These are phyloP conservation scores for Laburnicola sp. DNA, from an alignment of 2,329 filamentous ascomycete genomes.

Conservation along the genomic window DNA sequence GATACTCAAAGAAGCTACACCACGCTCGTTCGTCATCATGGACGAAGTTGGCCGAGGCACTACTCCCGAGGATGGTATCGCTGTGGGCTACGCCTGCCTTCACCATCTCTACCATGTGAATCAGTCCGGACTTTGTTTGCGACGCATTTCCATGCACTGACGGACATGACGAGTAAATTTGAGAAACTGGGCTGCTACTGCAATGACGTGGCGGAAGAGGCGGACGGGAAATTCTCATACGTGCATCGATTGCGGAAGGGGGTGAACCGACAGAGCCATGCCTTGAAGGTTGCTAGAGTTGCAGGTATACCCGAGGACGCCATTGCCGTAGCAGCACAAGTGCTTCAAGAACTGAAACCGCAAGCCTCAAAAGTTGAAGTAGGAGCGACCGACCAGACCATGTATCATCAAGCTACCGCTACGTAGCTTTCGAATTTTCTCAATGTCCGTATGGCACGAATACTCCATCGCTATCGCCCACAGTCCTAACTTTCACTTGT, in stretches of 20 bases:
- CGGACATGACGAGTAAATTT: slow-evolving; percentile 70
- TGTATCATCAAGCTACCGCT: not conserved
- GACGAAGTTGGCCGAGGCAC: slow-evolving; percentile 96
- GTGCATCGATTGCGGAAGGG: slow-evolving; percentile 80
- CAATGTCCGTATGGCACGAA: not conserved
- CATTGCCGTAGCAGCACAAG: slow-evolving; percentile 66
- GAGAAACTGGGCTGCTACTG: slow-evolving; percentile 74
- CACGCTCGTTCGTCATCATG: slow-evolving; percentile 89
- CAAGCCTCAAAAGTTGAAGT: not conserved
- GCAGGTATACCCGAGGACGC: slow-evolving; percentile 76
- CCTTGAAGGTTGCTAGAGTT: slow-evolving; percentile 87
- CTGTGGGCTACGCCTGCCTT: slow-evolving; percentile 85
- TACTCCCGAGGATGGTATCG: slow-evolving; percentile 86
- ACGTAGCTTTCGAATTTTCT: not conserved
- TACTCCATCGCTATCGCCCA: not conserved
- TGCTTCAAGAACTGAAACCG: slow-evolving; percentile 51
- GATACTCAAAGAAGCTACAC: slow-evolving; percentile 83
- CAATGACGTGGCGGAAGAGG: slow-evolving; percentile 81
- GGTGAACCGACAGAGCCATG: slow-evolving; percentile 85
- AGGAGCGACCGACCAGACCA: not conserved
- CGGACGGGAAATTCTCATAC: slow-evolving; percentile 70
- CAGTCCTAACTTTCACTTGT: no score
- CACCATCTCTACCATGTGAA: slow-evolving; percentile 81
- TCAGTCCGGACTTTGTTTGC: slow-evolving; percentile 83
- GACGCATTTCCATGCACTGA: slow-evolving; percentile 87